Evolutionary conservation across 2,329 filamentous ascomycete species (phyloP), one percentile per base, ranked within the genome.

Genomic region (Penicillium sclerotigenum): DNA sequence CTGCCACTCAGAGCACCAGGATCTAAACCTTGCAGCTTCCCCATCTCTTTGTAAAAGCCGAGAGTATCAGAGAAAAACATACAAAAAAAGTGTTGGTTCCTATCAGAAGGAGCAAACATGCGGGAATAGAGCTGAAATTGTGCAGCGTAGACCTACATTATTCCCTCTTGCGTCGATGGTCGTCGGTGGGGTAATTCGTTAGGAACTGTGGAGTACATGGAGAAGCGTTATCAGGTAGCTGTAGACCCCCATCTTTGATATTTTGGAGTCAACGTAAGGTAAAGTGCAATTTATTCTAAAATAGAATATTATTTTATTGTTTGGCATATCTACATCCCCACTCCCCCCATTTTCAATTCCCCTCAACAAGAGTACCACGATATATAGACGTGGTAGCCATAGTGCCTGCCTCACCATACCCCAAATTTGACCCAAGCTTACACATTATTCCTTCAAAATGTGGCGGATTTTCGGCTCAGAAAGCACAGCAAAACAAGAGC

Each of bases 181-280:
- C n/a, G 29, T 31, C 18, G 37, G 14, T 41, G 38, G 6, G 22
- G 38, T 41, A 26, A 26, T 8, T n/a, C n/a, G 10, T 20, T 37
- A 37, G 9, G 10, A 37, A 37, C 18, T 20, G n/a, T n/a, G n/a
- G n/a, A n/a, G n/a, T n/a, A n/a, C n/a, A 29, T 2, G 28, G 28
- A 29, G 28, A 9, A n/a, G 9, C 9, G 22, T 42, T 42, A 42
- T 42, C 40, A 8, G 8, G 22, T 9, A 16, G 22, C 9, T 42
- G 14, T 26, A 42, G 9, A 42, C 40, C 58, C 58, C 55, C 55
- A 57, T 59, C 36, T 56, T 59, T 59, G 57, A 47, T 14, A 26
- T 28, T 20, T 5, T 9, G n/a, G 26, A 18, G 24, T 43, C 11
- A 18, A 3, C 16, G 26, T 9, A 28, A 2, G 20, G 7, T 26